These are phyloP conservation scores for Cercospora sp. DNA, from an alignment of 2,329 filamentous ascomycete species.

Conservation along the genomic window DNA sequence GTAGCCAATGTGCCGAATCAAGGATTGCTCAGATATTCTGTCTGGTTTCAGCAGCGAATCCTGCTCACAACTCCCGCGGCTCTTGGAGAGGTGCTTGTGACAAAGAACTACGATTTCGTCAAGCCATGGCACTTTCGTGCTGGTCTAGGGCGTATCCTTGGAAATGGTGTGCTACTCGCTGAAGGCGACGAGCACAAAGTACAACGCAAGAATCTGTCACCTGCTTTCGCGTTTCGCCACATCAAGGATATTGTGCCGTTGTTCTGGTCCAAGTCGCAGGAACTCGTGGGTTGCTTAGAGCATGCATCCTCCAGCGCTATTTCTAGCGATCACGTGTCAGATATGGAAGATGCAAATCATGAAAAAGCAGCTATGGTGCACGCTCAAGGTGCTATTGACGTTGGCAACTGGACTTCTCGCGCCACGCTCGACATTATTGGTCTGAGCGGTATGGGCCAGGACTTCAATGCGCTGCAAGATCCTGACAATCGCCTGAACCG, in stretches of 20 bases:
- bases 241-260: slow-evolving; percentile 51
- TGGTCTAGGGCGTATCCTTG: slow-evolving; percentile 64
- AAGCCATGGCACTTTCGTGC: slow-evolving; percentile 50
- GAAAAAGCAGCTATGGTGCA: slow-evolving; percentile 28
- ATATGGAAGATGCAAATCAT: slow-evolving; percentile 29
- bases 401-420: slow-evolving; percentile 50
- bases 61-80: slow-evolving; percentile 50
- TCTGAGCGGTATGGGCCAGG: slow-evolving; percentile 57
- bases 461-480: slow-evolving; percentile 55
- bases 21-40: slow-evolving; percentile 55
- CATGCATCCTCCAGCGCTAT: slow-evolving; percentile 37
- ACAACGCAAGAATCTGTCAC: slow-evolving; percentile 51
- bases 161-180: slow-evolving; percentile 72
- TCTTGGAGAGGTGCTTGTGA: slow-evolving; percentile 52
- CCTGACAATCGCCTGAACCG: slow-evolving; percentile 54
- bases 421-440: slow-evolving; percentile 62
- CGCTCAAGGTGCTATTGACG: slow-evolving; percentile 44
- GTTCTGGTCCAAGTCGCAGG: slow-evolving; percentile 52
- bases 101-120: slow-evolving; percentile 54
- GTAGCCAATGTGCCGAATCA: slow-evolving; percentile 56
- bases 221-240: slow-evolving; percentile 53
- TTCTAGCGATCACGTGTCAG: slow-evolving; percentile 18
- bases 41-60: slow-evolving; percentile 48
- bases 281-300: slow-evolving; percentile 40
- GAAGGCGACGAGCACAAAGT: slow-evolving; percentile 89